Evolutionary conservation across 139 green algal genomes (phyloP), one percentile per base, ranked within the genome.

Genomic region (Picochlorum sp.): DNA sequence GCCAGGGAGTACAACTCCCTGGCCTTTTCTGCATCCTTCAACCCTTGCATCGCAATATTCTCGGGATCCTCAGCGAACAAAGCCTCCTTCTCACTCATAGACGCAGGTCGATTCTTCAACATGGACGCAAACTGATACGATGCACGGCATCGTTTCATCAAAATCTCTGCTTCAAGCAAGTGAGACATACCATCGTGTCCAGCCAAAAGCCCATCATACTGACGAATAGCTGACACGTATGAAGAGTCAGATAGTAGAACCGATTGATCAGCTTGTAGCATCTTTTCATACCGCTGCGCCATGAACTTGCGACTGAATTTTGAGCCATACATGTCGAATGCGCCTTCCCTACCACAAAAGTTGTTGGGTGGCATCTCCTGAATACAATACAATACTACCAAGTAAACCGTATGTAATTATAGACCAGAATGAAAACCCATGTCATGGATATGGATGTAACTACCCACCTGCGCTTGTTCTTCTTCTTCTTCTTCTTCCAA

Each of bases 1-100:
- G n/a, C 18, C 7, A 11, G 18, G 10, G 56, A 45, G 16, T 62
- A 41, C 34, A 41, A 41, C 8, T 41, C 34, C 34, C 9, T 4
- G 0, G 73, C 81, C 13, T 67, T 65, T 30, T 75, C 30, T 20
- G 80, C 85, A 21, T 91, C 85, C 24, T 73, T 74, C 45, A 88
- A 41, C 6, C 72, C 79, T 21, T 84, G 71, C 28, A 77, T 65
- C 0, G 85, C 85, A 51, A 91, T 69, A 23, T 77, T 58, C 28
- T 55, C 76, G 8, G 86, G 86, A 65, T 94, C 86, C 7, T 86
- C 80, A 4, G 76, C 86, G 23, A 79, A 89, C 3, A 93, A 16
- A 0, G 84, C 80, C 2, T 67, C 64, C 1, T 37, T 28, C 76
- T 92, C 85, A 4, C 72, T 84, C 21, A 70, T 20, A 2, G 51